Base-by-base conservation (phyloP, 2,329 filamentous ascomycete genomes). In the Cladophialophora exuberans region DNA sequence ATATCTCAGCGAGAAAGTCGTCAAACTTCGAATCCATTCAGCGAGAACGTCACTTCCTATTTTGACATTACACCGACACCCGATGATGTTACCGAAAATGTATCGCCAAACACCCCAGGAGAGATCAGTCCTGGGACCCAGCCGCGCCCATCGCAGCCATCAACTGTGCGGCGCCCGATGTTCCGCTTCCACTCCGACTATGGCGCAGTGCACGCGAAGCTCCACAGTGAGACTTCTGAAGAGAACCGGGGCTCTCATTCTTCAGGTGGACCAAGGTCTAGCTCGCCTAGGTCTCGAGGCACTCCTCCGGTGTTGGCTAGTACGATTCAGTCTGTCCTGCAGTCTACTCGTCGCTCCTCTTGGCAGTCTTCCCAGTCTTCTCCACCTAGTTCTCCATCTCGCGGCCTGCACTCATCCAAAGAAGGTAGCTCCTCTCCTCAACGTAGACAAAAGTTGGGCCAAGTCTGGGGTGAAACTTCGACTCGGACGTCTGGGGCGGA, bases 401-500 rank as follows among this genome's bases (percentile, higher is more conserved):
- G 5, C 10, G 35, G 42, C 3, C n/a, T 28, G 13, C 18, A 20
- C 23, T 20, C 35, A 11, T 22, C 26, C 15, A 50, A 47, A 17
- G 45, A 60, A n/a, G 53, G 13, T 17, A 51, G 42, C 33, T 6
- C 47, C 23, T 50, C 39, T 25, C 11, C 52, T 30, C 47, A 31
- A 2, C 42, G 50, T 20, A 46, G 46, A 6, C 44, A 42, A n/a
- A 31, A 33, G 25, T n/a, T 41, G 5, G 49, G 55, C 11, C 44
- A 50, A 15, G 17, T 25, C 9, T 57, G 58, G 56, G 30, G 36
- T 22, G 48, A 53, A 13, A 52, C 58, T 7, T 18, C 55, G 38
- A 59, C 60, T 9, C 57, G 56, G 9, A 48, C 48, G 18, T 30
- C 52, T 4, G 59, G 56, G 52, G 38, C 47, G 23, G 41, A 52